Evolutionary conservation across 495 filamentous ascomycete genomes (phyloP), one percentile per base, ranked within the genome.

Genomic region (Aspergillus diversus): DNA sequence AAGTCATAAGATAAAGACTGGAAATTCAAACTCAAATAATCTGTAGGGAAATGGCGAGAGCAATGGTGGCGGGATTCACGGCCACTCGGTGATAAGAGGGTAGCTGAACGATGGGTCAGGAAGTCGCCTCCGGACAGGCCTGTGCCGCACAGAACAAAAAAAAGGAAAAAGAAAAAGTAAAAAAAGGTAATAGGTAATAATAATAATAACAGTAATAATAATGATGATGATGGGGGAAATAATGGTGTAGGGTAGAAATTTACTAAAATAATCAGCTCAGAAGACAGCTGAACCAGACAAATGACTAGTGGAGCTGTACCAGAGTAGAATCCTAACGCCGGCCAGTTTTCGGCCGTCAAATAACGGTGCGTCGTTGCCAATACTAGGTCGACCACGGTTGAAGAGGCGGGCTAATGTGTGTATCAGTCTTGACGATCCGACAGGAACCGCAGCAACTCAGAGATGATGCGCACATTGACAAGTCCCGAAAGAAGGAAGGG

Each of bases 381-480:
- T 67, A 62, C 42, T 61, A 55, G 54, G 63, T 71, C 70, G 66
- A 74, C 71, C 69, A 72, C 68, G 73, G 69, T 74, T 75, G 69
- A 58, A 57, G 7, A 65, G 39, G 48, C 63, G 65, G 66, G 57
- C 65, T 66, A 68, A 60, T 51, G 59, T 60, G 65, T 63, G 63
- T 72, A 66, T 72, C 65, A 72, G 62, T 59, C 63, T 66, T 60
- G 70, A 67, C 63, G 70, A 71, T 72, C 68, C 71, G 64, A 68
- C 64, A 69, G 66, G 66, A 67, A 71, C 68, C 66, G 61, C 53
- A 64, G 63, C 62, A 62, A 66, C 71, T 66, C 64, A 55, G 56
- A 64, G 70, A 70, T 75, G 74, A 77, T 77, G 72, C 74, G 74
- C 71, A 75, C 74, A 75, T 73, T 69, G 58, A 65, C 63, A 71